Percentiles rank a stretch among this genome's conserved stretches.
Conservation (phyloP, 2,329 filamentous ascomycete genomes). For the Penicillium sumatraense region DNA sequence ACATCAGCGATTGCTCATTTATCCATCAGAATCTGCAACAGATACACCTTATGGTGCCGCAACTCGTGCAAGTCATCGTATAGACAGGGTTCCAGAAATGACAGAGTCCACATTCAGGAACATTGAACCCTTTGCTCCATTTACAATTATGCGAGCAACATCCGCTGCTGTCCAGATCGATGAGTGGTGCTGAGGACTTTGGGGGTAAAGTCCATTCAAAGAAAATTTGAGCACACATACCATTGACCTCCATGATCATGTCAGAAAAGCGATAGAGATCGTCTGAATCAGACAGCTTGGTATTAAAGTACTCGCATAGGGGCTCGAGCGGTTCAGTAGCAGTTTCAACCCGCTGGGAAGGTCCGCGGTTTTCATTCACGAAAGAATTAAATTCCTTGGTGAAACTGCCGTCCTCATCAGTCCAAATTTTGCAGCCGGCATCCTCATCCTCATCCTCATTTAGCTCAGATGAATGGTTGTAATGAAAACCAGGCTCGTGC, state of each 20-base stretch:
- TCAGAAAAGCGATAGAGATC: constrained; percentile 30
- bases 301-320: constrained; percentile 30
- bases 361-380: background rate
- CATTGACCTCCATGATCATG: constrained; percentile 30
- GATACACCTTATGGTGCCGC: constrained; percentile 34
- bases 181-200: constrained; percentile 14
- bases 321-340: constrained; percentile 2
- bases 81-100: constrained; percentile 35
- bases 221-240: constrained; percentile 34
- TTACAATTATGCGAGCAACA: constrained; percentile 30
- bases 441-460: background rate
- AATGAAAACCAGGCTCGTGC: too few species aligned
- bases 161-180: background rate
- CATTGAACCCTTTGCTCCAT: constrained; percentile 32
- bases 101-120: constrained; percentile 30
- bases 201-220: constrained; percentile 27
- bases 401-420: background rate
- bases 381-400: background rate
- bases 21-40: constrained; percentile 32
- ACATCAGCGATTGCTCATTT: background rate
- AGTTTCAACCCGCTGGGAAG: background rate
- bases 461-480: too few species aligned
- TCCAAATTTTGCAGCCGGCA: background rate
- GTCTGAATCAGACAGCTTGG: constrained; percentile 28
- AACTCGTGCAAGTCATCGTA: constrained; percentile 33